A percentile compares a stretch with the other conserved stretches of the same genome.
phyloP scores from a whole-genome alignment of 257 asterid genomes.

The Solanum sitiens region DNA sequence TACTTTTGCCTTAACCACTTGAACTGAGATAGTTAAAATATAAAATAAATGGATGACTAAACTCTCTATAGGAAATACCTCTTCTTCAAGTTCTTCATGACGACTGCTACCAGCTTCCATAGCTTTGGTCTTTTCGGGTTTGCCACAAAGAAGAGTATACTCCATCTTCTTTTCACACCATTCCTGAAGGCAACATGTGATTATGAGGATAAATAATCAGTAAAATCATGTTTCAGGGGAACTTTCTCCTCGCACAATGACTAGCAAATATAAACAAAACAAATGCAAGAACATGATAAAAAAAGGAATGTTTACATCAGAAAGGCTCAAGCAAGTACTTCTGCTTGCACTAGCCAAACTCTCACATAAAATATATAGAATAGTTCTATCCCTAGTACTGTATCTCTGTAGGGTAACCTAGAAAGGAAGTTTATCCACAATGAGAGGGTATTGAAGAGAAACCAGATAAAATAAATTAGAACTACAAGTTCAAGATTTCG shows the following conservation, averaged over 20 bases:
- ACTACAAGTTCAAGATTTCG: not conserved
- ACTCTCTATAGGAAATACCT: conserved; percentile 30
- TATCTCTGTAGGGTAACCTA: not conserved
- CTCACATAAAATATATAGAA: not conserved
- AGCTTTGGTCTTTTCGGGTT: conserved; percentile 50
- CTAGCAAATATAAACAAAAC: not conserved
- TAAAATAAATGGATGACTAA: not conserved
- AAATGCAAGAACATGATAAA: not conserved
- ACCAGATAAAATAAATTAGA: not conserved
- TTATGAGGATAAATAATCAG: not conserved
- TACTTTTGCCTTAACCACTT: not conserved
- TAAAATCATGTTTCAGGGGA: not conserved
- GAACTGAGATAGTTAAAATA: not conserved
- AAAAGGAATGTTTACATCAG: not conserved
- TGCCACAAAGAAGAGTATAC: conserved; percentile 40
- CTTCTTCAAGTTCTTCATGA: conserved; percentile 70
- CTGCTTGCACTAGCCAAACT: not conserved
- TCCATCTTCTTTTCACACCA: conserved; percentile 96
- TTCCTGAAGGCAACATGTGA: conserved; percentile 34
- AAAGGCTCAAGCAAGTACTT: not conserved
- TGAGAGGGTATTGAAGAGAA: not conserved
- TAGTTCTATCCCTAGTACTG: not conserved
- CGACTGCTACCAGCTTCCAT: conserved; percentile 85
- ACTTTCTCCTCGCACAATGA: not conserved
- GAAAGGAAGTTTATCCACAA: not conserved